These are phyloP conservation scores for Tarenaya hassleriana DNA, from an alignment of 345 rosid genomes.

Conservation along the genomic window DNA sequence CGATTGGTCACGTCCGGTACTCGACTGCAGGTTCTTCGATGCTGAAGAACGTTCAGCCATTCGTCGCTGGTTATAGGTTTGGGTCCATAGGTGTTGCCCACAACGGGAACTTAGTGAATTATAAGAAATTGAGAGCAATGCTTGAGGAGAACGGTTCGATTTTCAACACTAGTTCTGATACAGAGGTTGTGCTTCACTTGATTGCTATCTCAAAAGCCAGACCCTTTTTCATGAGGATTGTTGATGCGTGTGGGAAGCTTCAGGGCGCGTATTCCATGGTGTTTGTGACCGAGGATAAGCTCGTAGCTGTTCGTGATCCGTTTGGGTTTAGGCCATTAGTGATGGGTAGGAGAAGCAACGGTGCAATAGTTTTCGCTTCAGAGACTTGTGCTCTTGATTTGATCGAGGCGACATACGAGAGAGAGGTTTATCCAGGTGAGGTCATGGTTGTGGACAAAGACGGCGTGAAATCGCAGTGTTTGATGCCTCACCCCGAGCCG, in stretches of 20 bases:
- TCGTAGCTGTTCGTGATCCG: slow-evolving; percentile 81
- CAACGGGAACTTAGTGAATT: slow-evolving; percentile 75
- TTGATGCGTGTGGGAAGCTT: slow-evolving; percentile 79
- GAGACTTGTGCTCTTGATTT: slow-evolving; percentile 98
- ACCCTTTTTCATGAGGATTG: slow-evolving; percentile 71
- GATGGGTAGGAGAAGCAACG: slow-evolving; percentile 87
- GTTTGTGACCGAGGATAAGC: slow-evolving; percentile 75
- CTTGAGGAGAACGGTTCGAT: slow-evolving; percentile 76
- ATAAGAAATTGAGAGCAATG: slow-evolving; percentile 43
- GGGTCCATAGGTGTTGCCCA: slow-evolving; percentile 88
- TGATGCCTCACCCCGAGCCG: slow-evolving; percentile 72
- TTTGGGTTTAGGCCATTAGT: slow-evolving; percentile 79
- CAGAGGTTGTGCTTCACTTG: slow-evolving; percentile 86
- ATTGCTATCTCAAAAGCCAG: slow-evolving; percentile 77
- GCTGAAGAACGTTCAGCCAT: slow-evolving; percentile 88
- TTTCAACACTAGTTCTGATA: slow-evolving; percentile 81
- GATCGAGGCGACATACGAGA: slow-evolving; percentile 87
- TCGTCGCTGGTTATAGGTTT: slow-evolving; percentile 70
- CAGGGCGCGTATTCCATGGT: slow-evolving; percentile 87
- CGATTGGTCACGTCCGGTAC: slow-evolving; percentile 84
- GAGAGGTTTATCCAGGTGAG: slow-evolving; percentile 93
- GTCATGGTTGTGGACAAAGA: slow-evolving; percentile 81
- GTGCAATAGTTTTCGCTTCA: slow-evolving; percentile 78
- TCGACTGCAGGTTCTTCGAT: slow-evolving; percentile 78
- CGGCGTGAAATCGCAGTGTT: slow-evolving; percentile 69